Evolutionary conservation across 495 filamentous ascomycete species (phyloP), one percentile per base, ranked within the genome.

Genomic region (Stereocaulon alpinum): DNA sequence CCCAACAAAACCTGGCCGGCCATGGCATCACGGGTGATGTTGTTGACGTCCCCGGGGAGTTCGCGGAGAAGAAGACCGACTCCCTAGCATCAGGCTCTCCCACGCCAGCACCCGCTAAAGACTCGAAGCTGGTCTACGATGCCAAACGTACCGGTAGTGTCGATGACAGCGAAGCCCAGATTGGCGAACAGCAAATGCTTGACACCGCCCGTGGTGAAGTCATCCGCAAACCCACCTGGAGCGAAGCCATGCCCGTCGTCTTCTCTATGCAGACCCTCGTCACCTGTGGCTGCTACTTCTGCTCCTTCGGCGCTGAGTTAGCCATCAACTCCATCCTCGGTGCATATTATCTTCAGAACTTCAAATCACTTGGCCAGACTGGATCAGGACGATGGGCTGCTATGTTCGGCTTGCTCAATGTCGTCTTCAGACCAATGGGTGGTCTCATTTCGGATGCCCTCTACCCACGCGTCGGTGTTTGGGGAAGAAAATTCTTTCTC

Each of bases 391-490:
- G 81, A 63, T 94, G 86, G 84, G 87, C 89, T 0, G 88, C 91
- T 56, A 92, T 94, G 84, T 96, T 94, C 68, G 91, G 91, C 11
- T 84, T 96, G 52, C 74, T 96, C 30, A 95, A 96, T 70, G 73
- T 92, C 40, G 70, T 86, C 56, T 87, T 80, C 56, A 80, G 91
- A 1, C 91, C 91, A 0, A 64, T 82, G 0, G 91, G 91, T 47
- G 91, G 91, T 1, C 77, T 88, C 17, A 60, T 89, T 14, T 77
- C 81, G 3, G 91, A 96, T 62, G 27, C 85, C n/a, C 66, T 91
- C 2, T 95, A 91, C 75, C 74, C 72, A 20, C 66, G 66, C 24
- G 82, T 79, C 1, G 77, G 80, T 3, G 72, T 91, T 18, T 88
- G 86, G 82, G 78, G 76, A 29, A 95, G 95, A 80, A 95, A 94